Conservation (phyloP, 768 basidiomycete genomes). For the Mrakia frigida region DNA sequence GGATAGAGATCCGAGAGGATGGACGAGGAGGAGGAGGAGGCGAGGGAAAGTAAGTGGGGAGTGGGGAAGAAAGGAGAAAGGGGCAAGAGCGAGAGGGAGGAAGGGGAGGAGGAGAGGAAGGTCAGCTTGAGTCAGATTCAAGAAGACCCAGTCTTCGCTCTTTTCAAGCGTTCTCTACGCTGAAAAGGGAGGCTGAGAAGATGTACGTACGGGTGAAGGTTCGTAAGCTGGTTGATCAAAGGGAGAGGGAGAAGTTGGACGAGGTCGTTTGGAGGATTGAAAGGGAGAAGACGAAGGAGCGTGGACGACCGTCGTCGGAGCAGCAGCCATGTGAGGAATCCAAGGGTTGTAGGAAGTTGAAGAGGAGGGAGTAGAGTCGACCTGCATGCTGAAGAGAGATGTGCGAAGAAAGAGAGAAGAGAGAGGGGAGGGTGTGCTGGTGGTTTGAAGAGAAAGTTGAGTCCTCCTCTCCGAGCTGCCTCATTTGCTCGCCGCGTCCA, state of each 20-base stretch:
- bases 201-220: neutral
- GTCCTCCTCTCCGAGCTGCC: neutral
- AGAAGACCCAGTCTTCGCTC: neutral
- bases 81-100: neutral
- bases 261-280: neutral
- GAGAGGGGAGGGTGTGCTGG: neutral
- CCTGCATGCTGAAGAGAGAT: constrained; percentile 5
- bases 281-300: constrained; percentile 14
- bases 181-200: neutral
- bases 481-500: no score
- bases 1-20: no score
- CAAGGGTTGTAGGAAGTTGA: constrained; percentile 5
- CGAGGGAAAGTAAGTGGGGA: neutral
- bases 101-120: neutral
- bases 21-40: no score
- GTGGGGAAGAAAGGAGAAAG: neutral
- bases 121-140: neutral
- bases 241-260: neutral
- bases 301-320: neutral
- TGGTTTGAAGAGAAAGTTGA: neutral
- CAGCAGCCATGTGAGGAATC: neutral
- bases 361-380: constrained; percentile 12
- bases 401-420: neutral
- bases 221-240: neutral
- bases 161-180: no score